Evolutionary conservation across 352 stramenopile genomes (phyloP).

Genomic region (Globisporangium mamillatum): DNA sequence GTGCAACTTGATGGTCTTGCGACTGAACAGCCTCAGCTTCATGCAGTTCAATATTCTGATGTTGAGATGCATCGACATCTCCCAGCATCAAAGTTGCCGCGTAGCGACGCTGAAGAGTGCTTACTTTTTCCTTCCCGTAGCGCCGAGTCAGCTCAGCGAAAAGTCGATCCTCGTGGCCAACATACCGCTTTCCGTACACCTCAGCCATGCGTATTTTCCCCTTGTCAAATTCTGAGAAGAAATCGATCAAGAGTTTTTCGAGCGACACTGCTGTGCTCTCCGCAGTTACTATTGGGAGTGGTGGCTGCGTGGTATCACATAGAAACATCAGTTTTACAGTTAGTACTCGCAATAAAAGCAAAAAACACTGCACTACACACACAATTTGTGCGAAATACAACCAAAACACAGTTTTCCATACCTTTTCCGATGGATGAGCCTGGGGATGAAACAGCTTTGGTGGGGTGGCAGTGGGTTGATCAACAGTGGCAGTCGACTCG

Average conservation of each 20-base stretch:
- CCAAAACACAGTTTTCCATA: not conserved
- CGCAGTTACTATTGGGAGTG: not conserved
- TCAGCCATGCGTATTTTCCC: constrained; percentile 60
- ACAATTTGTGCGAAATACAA: not conserved
- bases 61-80: not conserved
- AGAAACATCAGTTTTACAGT: not conserved
- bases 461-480: not conserved
- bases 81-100: not conserved
- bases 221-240: constrained; percentile 63
- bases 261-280: constrained; percentile 18
- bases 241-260: constrained; percentile 56
- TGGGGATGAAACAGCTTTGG: not conserved
- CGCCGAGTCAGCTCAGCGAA: constrained; percentile 64
- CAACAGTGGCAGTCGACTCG: not conserved
- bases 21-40: not conserved
- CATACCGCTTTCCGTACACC: constrained; percentile 67
- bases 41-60: not conserved
- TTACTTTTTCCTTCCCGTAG: constrained; percentile 55
- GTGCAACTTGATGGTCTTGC: not conserved
- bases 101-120: constrained; percentile 25
- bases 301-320: not conserved
- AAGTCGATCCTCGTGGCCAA: constrained; percentile 56
- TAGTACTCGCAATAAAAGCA: not conserved
- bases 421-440: not conserved
- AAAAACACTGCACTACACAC: too few relatives aligned